Evolutionary conservation across 2,329 filamentous ascomycete species (phyloP).

Genomic region (Metarhizium brunneum): DNA sequence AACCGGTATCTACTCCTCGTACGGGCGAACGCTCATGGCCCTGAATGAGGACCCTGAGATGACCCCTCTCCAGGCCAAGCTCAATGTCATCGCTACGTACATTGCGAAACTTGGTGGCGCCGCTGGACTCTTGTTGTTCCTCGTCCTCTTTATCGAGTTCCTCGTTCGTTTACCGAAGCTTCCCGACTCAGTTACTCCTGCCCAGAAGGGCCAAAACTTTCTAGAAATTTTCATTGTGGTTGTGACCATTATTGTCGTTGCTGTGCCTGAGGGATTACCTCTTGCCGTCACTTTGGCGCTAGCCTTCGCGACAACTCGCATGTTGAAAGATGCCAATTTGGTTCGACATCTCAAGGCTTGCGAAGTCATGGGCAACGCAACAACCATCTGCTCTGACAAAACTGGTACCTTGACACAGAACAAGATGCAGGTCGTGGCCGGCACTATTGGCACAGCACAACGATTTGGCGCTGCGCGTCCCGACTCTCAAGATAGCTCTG

Average conservation of each 20-base stretch:
- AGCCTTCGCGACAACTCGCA: constrained; percentile 67
- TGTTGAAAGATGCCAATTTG: constrained; percentile 70
- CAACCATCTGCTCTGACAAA: constrained; percentile 61
- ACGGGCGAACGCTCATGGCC: constrained; percentile 67
- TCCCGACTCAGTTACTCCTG: constrained; percentile 41
- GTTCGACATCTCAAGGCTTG: constrained; percentile 69
- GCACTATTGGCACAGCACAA: constrained; percentile 45
- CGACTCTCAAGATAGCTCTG: constrained; percentile 12
- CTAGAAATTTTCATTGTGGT: constrained; percentile 70
- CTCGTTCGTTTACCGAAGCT: constrained; percentile 54
- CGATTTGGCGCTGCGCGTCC: constrained; percentile 39
- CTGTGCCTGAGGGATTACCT: constrained; percentile 68
- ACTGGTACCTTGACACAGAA: constrained; percentile 60
- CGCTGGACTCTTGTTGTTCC: constrained; percentile 70
- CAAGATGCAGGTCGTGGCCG: constrained; percentile 59
- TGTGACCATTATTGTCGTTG: constrained; percentile 71
- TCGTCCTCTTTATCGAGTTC: constrained; percentile 81
- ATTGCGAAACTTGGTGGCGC: constrained; percentile 70
- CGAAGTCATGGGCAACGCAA: constrained; percentile 75
- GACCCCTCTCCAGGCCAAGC: constrained; percentile 67
- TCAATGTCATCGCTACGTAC: constrained; percentile 66
- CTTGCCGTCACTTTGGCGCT: constrained; percentile 70
- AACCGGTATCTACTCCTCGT: constrained; percentile 63
- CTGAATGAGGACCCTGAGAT: constrained; percentile 66
- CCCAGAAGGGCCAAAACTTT: constrained; percentile 70